Conservation (phyloP, 1,139 yeast species). For the Meyerozyma carpophila region DNA sequence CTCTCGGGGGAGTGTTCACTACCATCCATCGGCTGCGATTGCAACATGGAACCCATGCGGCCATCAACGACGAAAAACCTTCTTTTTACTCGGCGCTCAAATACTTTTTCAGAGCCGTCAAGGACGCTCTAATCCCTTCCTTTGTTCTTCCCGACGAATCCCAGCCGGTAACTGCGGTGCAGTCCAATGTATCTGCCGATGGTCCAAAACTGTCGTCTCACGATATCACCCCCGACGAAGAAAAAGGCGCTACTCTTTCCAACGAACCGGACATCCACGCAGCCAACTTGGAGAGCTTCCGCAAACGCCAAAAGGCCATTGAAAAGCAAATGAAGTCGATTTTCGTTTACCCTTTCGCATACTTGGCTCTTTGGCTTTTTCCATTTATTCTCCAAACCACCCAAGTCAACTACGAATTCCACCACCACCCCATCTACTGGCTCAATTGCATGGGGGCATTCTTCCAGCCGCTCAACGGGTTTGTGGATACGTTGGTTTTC, state of each 20-base stretch:
- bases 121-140: slow-evolving; percentile 23
- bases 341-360: slow-evolving; percentile 80
- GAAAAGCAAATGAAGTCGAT: slow-evolving; percentile 76
- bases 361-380: slow-evolving; percentile 72
- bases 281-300: slow-evolving; percentile 56
- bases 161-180: background rate
- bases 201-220: background rate
- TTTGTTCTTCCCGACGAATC: slow-evolving; percentile 23
- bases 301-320: slow-evolving; percentile 57
- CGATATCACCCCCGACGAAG: slow-evolving; percentile 4
- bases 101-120: slow-evolving; percentile 22
- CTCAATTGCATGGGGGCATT: slow-evolving; percentile 63
- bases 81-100: slow-evolving; percentile 32
- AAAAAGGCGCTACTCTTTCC: slow-evolving; percentile 12
- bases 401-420: slow-evolving; percentile 46
- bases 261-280: slow-evolving; percentile 44
- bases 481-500: slow-evolving; percentile 72
- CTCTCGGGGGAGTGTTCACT: slow-evolving; percentile 43
- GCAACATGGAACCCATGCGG: slow-evolving; percentile 3
- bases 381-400: slow-evolving; percentile 72
- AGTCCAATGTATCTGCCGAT: background rate
- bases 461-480: slow-evolving; percentile 76
- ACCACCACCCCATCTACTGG: slow-evolving; percentile 56
- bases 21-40: slow-evolving; percentile 20
- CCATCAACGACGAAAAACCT: slow-evolving; percentile 19